phyloP scores from a whole-genome alignment of 768 basidiomycete genomes.

The Rhodotorula taiwanensis region DNA sequence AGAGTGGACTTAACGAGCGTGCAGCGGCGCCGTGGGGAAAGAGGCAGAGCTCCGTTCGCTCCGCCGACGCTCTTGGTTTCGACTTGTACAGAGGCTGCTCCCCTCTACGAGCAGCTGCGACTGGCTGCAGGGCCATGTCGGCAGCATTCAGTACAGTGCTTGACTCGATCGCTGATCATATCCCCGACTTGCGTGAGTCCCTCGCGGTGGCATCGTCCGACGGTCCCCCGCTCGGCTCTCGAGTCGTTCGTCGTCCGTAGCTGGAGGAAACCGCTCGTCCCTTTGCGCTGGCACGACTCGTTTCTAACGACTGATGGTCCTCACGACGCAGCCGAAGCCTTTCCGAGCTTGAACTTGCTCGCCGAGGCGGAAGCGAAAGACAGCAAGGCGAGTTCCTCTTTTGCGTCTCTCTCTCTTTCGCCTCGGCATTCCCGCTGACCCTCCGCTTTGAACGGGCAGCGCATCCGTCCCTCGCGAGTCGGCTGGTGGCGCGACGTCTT shows the following conservation, averaged over 20 bases:
- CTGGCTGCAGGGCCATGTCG: no score
- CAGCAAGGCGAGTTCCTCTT: slow-evolving; percentile 9
- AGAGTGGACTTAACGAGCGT: no score
- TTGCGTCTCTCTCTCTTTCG: neutral
- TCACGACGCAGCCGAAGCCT: neutral
- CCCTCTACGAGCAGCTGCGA: no score
- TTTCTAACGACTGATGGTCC: neutral
- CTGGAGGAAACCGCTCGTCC: neutral
- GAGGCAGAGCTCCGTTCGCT: no score
- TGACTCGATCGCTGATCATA: neutral
- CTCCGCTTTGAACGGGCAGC: neutral
- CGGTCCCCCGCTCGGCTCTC: neutral
- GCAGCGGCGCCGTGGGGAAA: no score
- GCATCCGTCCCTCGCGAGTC: slow-evolving; percentile 16
- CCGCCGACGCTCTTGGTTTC: no score
- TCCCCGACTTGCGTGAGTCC: neutral
- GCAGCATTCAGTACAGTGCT: neutral
- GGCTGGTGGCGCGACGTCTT: slow-evolving; percentile 32
- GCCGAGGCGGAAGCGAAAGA: slow-evolving; percentile 25
- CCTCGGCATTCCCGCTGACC: no score
- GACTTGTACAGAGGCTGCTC: no score
- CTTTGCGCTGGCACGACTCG: neutral
- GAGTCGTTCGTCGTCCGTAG: neutral
- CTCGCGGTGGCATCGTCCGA: neutral
- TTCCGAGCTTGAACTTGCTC: slow-evolving; percentile 17